These are phyloP conservation scores for Talaromyces sp. DNA, from an alignment of 2,329 filamentous ascomycete genomes.

Conservation along the genomic window DNA sequence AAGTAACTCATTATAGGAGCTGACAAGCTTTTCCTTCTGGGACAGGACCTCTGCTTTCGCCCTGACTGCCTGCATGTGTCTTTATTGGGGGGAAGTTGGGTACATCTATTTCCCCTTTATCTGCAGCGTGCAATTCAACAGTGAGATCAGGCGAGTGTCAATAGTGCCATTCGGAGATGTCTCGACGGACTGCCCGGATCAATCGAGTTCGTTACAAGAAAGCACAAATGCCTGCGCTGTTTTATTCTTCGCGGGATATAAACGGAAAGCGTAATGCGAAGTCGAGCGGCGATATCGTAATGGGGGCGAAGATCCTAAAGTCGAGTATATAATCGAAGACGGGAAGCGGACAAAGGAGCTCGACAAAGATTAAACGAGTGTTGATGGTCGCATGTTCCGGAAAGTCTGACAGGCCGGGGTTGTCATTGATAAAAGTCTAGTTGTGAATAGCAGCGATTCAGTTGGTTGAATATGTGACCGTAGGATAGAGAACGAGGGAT, in stretches of 20 bases:
- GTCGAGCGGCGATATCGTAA: not conserved
- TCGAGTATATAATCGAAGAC: not conserved
- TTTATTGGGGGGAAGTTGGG: constrained; percentile 20
- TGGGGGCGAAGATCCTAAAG: not conserved
- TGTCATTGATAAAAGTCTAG: not conserved
- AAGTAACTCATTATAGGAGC: constrained; percentile 92
- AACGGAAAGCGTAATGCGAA: not conserved
- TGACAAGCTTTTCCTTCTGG: constrained; percentile 77
- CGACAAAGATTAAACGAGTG: constrained; percentile 1
- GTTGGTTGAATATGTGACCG: too few species aligned
- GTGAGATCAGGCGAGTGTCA: not conserved
- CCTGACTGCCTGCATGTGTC: constrained; percentile 44
- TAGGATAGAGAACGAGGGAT: too few species aligned
- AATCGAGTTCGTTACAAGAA: not conserved
- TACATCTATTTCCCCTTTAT: not conserved
- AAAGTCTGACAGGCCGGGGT: not conserved
- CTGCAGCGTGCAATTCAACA: not conserved
- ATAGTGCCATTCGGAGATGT: constrained; percentile 3
- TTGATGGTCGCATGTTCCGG: constrained; percentile 8
- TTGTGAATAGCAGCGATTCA: not conserved
- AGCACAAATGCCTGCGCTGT: not conserved
- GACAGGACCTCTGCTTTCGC: constrained; percentile 53
- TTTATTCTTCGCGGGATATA: not conserved
- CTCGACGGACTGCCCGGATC: not conserved
- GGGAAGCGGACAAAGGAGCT: not conserved